Evolutionary conservation across 2,329 filamentous ascomycete genomes (phyloP).

Genomic region (Penicillium sp.): DNA sequence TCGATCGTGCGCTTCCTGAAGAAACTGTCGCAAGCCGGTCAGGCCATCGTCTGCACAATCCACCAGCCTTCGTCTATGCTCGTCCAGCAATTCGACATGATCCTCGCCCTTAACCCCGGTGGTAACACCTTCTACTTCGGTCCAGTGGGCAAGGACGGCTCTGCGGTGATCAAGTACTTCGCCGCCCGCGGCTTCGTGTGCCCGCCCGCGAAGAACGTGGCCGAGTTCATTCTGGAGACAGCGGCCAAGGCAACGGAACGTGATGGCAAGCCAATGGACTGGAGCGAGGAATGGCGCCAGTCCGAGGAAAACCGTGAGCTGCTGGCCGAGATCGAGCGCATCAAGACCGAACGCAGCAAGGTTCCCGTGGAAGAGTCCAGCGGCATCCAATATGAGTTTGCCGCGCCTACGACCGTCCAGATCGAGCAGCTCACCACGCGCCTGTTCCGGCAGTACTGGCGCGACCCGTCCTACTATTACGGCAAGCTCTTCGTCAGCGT

Average conservation of each 20-base stretch:
- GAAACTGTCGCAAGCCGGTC: slow-evolving; percentile 64
- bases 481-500: slow-evolving; percentile 71
- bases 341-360: slow-evolving; percentile 58
- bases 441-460: slow-evolving; percentile 70
- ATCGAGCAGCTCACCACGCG: slow-evolving; percentile 65
- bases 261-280: slow-evolving; percentile 61
- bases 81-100: slow-evolving; percentile 71
- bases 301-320: slow-evolving; percentile 61
- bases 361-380: slow-evolving; percentile 43
- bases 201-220: slow-evolving; percentile 64
- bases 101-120: slow-evolving; percentile 65
- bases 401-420: slow-evolving; percentile 62
- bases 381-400: slow-evolving; percentile 56
- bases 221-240: slow-evolving; percentile 65
- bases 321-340: slow-evolving; percentile 62
- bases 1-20: slow-evolving; percentile 67
- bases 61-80: slow-evolving; percentile 69
- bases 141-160: slow-evolving; percentile 64
- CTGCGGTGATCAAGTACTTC: slow-evolving; percentile 66
- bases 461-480: slow-evolving; percentile 72
- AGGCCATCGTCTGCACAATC: slow-evolving; percentile 71
- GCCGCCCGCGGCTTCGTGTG: slow-evolving; percentile 63
- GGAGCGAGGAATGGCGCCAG: slow-evolving; percentile 71
- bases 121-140: slow-evolving; percentile 74
- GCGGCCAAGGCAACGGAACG: slow-evolving; percentile 56